A percentile compares a stretch with the other conserved stretches of the same genome.
These are phyloP conservation scores for Fraxinus nigra DNA, from an alignment of 305 asterid species.

Conservation along the genomic window DNA sequence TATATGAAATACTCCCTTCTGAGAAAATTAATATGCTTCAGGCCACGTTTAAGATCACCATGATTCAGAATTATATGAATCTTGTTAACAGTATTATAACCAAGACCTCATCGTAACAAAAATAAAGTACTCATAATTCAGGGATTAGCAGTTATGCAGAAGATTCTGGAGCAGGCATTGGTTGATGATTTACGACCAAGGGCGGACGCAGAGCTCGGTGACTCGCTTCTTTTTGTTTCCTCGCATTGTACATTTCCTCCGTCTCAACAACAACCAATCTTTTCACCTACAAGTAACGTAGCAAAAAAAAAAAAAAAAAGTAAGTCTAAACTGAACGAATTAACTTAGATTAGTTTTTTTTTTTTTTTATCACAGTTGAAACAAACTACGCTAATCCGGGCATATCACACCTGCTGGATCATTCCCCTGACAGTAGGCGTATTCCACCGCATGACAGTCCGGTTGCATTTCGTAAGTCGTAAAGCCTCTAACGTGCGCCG, in stretches of 20 bases:
- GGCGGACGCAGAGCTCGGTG: conserved; percentile 73
- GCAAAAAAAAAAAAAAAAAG: not conserved
- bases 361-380: not conserved
- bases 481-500: conserved; percentile 92
- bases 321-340: not conserved
- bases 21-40: not conserved
- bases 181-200: conserved; percentile 51
- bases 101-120: not conserved
- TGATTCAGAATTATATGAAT: not conserved
- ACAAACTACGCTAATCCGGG: not conserved
- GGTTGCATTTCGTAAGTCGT: conserved; percentile 83
- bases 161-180: conserved; percentile 32
- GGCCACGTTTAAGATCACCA: not conserved
- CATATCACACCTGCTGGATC: conserved; percentile 73
- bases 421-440: conserved; percentile 88
- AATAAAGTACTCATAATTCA: conserved; percentile 15
- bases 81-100: not conserved
- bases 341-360: not conserved
- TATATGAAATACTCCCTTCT: not conserved
- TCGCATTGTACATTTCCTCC: conserved; percentile 83
- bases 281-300: conserved; percentile 50
- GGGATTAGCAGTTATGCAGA: conserved; percentile 19
- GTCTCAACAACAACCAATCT: conserved; percentile 87
- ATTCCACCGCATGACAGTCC: conserved; percentile 82
- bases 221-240: conserved; percentile 60